Conservation (phyloP, 2,329 filamentous ascomycete genomes). For the Exophiala spinifera region DNA sequence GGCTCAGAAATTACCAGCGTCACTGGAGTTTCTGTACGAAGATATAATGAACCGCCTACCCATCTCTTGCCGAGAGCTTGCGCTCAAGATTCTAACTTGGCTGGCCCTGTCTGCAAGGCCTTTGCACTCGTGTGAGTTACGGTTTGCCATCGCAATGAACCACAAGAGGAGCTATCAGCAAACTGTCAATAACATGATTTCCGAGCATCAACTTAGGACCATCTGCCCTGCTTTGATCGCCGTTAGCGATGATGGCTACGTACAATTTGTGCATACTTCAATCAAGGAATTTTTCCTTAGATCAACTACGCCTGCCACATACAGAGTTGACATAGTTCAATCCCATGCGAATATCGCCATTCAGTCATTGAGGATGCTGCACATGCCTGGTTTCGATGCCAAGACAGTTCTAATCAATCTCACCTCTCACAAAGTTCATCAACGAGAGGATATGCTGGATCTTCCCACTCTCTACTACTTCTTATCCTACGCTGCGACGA, state of each 20-base stretch:
- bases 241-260: not conserved
- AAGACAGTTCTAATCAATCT: not conserved
- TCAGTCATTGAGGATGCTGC: not conserved
- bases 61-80: not conserved
- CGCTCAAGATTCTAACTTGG: not conserved
- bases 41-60: constrained; percentile 4
- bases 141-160: not conserved
- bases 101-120: not conserved
- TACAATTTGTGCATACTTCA: constrained; percentile 3
- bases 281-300: constrained; percentile 4
- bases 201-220: not conserved
- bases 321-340: not conserved
- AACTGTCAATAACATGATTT: not conserved
- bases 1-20: not conserved
- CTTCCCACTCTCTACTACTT: not conserved
- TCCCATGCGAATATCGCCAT: not conserved
- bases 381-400: not conserved
- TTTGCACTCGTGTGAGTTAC: constrained; percentile 1
- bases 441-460: not conserved
- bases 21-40: constrained; percentile 4
- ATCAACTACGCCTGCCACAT: not conserved
- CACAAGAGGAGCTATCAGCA: not conserved
- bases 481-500: not conserved
- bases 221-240: constrained; percentile 1
- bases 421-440: not conserved